phyloP scores from a whole-genome alignment of 257 asterid species.

The Jaltomata sinuosa region DNA sequence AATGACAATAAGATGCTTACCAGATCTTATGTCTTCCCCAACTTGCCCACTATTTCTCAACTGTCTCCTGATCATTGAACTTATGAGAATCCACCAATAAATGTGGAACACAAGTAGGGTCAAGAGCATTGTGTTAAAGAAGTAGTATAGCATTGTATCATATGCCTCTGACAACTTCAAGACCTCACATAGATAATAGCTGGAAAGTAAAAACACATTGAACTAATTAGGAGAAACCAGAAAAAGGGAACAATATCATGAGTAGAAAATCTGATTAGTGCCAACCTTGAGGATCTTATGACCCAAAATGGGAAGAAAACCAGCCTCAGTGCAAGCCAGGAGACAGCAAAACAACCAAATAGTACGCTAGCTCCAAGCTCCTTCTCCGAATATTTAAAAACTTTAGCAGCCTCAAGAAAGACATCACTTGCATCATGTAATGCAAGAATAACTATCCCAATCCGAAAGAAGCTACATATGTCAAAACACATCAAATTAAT shows the following conservation, averaged over 20 bases:
- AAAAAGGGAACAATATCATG: conserved; percentile 20
- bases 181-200: conserved; percentile 37
- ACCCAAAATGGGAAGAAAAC: conserved; percentile 80
- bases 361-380: conserved; percentile 75
- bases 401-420: conserved; percentile 90
- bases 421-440: conserved; percentile 95
- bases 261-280: background rate
- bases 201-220: conserved; percentile 26
- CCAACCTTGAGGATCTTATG: conserved; percentile 1
- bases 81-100: conserved; percentile 96
- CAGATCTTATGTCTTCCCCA: conserved; percentile 98
- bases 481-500: background rate
- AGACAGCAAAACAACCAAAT: conserved; percentile 73
- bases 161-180: conserved; percentile 40
- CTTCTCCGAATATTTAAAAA: conserved; percentile 74
- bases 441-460: conserved; percentile 72
- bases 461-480: conserved; percentile 61
- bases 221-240: conserved; percentile 8
- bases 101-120: conserved; percentile 78
- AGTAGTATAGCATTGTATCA: conserved; percentile 37
- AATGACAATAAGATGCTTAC: conserved; percentile 20
- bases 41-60: conserved; percentile 80
- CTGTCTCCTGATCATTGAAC: conserved; percentile 70
- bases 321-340: conserved; percentile 87
- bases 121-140: conserved; percentile 77